Percentiles rank a stretch among this genome's conserved stretches.
Conservation (phyloP, 768 basidiomycete species). For the Harrya chromipes region DNA sequence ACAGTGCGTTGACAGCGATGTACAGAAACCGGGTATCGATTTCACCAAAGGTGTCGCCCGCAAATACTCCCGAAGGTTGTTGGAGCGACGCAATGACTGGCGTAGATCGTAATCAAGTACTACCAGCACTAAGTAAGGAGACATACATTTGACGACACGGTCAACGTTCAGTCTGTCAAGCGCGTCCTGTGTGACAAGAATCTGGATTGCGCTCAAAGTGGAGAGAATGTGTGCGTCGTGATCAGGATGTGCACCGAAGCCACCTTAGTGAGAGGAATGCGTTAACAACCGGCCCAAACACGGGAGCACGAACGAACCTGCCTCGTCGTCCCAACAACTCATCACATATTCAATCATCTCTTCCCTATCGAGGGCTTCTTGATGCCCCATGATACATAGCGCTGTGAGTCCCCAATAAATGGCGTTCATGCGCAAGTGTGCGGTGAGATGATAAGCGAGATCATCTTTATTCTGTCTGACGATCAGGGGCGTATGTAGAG, state of each 20-base stretch:
- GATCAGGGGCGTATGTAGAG: background rate
- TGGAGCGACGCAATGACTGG: conserved; percentile 84
- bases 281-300: background rate
- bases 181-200: conserved; percentile 82
- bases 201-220: conserved; percentile 91
- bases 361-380: conserved; percentile 75
- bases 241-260: conserved; percentile 86
- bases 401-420: conserved; percentile 97
- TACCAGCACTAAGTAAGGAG: background rate
- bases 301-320: conserved; percentile 43
- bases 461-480: conserved; percentile 70
- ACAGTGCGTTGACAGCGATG: conserved; percentile 80
- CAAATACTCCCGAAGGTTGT: conserved; percentile 82
- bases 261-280: conserved; percentile 49
- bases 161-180: conserved; percentile 66
- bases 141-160: conserved; percentile 72
- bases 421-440: conserved; percentile 93
- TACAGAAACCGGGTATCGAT: conserved; percentile 89
- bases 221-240: conserved; percentile 90
- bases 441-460: conserved; percentile 83
- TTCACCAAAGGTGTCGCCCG: conserved; percentile 92
- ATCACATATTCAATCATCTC: conserved; percentile 89
- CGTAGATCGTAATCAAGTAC: background rate
- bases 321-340: conserved; percentile 93
- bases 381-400: conserved; percentile 71